Percentiles rank a stretch among this genome's conserved stretches.
phyloP scores from a whole-genome alignment of 306 rosid species.

The Luffa aegyptiaca region DNA sequence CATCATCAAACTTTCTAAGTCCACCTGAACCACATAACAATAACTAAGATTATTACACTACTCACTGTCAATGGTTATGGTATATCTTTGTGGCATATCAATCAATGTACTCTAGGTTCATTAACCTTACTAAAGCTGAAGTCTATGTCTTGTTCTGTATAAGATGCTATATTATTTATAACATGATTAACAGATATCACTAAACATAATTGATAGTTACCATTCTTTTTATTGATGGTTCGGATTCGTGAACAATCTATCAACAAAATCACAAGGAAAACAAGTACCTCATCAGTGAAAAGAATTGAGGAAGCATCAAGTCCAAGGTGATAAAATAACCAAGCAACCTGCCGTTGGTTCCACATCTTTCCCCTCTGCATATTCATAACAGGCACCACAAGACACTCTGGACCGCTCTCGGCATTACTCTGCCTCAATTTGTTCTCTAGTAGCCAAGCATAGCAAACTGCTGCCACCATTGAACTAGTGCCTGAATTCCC shows the following conservation, averaged over 20 bases:
- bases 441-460: slow-evolving; percentile 58
- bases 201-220: background rate
- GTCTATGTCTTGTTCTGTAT: background rate
- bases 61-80: background rate
- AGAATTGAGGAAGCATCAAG: slow-evolving; percentile 57
- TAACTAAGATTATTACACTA: background rate
- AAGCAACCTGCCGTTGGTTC: slow-evolving; percentile 67
- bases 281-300: slow-evolving; percentile 63
- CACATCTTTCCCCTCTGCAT: slow-evolving; percentile 54
- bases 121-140: background rate
- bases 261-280: background rate
- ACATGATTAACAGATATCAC: background rate
- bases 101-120: background rate
- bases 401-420: slow-evolving; percentile 16
- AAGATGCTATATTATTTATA: background rate
- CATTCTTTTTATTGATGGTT: background rate
- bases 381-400: slow-evolving; percentile 68
- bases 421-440: slow-evolving; percentile 28
- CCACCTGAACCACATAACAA: slow-evolving; percentile 38
- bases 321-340: slow-evolving; percentile 74
- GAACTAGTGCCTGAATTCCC: slow-evolving; percentile 60
- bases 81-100: background rate
- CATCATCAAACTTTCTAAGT: slow-evolving; percentile 56
- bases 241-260: background rate
- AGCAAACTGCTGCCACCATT: slow-evolving; percentile 77